Evolutionary conservation across 345 rosid genomes (phyloP).

Genomic region (Arabidopsis suecica): DNA sequence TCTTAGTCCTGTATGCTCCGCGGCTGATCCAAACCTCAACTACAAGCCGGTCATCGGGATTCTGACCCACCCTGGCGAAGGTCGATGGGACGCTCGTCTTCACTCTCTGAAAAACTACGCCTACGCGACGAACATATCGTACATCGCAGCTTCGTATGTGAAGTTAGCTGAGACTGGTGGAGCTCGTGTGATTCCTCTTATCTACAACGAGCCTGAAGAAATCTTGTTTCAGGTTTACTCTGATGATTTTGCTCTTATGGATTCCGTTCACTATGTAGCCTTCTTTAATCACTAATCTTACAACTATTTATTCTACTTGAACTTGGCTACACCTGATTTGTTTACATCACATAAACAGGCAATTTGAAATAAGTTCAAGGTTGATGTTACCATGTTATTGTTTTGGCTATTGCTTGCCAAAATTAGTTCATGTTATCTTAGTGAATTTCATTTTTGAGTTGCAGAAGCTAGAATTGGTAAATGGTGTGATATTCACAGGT

Average conservation of each 20-base stretch:
- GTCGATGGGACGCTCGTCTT: conserved; percentile 34
- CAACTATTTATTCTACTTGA: background rate
- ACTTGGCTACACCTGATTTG: background rate
- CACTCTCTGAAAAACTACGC: background rate
- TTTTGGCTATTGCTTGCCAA: background rate
- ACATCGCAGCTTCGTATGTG: conserved; percentile 83
- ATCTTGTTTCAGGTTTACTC: conserved; percentile 66
- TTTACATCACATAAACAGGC: too few species aligned
- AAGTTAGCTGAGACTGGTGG: conserved; percentile 93
- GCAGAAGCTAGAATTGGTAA: conserved; percentile 82
- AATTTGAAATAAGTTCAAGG: background rate
- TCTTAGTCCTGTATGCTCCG: conserved; percentile 48
- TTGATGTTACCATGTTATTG: background rate
- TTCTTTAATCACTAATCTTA: background rate
- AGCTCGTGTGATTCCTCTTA: conserved; percentile 85
- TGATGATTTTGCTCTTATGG: background rate
- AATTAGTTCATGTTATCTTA: background rate
- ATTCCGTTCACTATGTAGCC: background rate
- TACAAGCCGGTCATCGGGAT: conserved; percentile 83
- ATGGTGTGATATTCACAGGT: conserved; percentile 82
- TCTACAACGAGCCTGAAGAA: conserved; percentile 73
- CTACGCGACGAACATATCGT: conserved; percentile 55
- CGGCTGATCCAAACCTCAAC: conserved; percentile 57
- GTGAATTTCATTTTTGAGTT: conserved; percentile 14
- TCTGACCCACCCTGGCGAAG: conserved; percentile 85